Evolutionary conservation across 352 stramenopile genomes (phyloP), one percentile per base, ranked within the genome.

Genomic region (Hyaloperonospora brassicae): DNA sequence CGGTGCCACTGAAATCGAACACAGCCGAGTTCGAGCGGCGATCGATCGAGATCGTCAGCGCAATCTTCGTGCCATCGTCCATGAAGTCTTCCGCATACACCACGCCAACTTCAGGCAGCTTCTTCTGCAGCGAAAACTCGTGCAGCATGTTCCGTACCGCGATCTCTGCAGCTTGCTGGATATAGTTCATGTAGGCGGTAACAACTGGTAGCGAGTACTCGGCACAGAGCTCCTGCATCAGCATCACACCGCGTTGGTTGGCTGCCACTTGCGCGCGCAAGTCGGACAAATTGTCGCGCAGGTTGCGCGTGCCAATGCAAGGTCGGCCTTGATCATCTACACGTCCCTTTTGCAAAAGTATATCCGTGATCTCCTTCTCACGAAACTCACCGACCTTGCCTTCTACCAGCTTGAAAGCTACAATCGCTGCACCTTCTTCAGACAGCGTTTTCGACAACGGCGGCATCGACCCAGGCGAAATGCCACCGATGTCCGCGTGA

Each of bases 351-450:
- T 96, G 84, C 44, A 87, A 64, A 9, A 99, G 72, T 58, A 99
- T 97, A 31, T 97, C 89, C 0, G 90, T 94, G 54, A 99, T 98
- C 13, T 95, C 95, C 46, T 94, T 71, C 66, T 99, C 96, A 49
- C 97, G 81, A 70, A 99, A 99, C n/a, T 87, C 70, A 5, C 95
- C 95, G 43, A 89, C 66, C 22, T 87, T 86, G 12, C 83, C 82
- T n/a, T 92, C 78, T 5, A 99, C 95, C 8, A 99, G 74, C 66
- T 99, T 99, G 76, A 98, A 99, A 0, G 96, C 95, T 34, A 99
- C 84, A 67, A 99, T 99, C n/a, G 94, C 96, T 12, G 96, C 96
- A 36, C 97, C 97, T 85, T 99, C 97, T 70, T 99, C 90, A 40
- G 93, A 92, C 44, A 99, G 70, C 13, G 66, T 93, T 59, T 97